These are phyloP conservation scores for Colletotrichum siamense DNA, from an alignment of 2,329 filamentous ascomycete species.

Conservation along the genomic window DNA sequence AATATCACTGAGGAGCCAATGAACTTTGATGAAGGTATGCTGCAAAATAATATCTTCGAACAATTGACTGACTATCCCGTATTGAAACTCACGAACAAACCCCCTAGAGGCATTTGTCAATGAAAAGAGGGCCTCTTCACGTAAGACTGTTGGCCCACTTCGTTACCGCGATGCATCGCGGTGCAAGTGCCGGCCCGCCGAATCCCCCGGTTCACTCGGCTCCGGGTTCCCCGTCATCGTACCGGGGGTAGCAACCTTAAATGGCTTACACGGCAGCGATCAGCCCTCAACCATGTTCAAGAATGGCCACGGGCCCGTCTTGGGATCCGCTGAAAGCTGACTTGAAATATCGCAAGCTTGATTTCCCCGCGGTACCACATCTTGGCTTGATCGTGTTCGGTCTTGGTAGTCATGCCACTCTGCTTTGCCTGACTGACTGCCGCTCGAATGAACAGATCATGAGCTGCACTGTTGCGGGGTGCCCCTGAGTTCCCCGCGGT, in stretches of 20 bases:
- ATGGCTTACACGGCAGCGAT: background rate
- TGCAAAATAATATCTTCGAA: accelerated
- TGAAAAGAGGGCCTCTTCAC: background rate
- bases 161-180: background rate
- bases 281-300: background rate
- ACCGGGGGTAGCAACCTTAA: background rate
- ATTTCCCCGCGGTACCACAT: background rate
- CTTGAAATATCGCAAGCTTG: background rate
- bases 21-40: background rate
- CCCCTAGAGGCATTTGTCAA: background rate
- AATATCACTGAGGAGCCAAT: background rate
- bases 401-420: background rate
- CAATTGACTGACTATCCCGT: background rate
- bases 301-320: background rate
- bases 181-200: background rate
- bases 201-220: background rate
- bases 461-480: background rate
- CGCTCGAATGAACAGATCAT: background rate
- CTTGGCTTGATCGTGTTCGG: background rate
- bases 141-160: background rate
- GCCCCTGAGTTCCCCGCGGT: background rate
- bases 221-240: background rate
- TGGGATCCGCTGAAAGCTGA: background rate
- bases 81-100: background rate
- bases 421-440: background rate